phyloP scores from a whole-genome alignment of 1,139 yeast species.

The Candida pseudoviswanathii region DNA sequence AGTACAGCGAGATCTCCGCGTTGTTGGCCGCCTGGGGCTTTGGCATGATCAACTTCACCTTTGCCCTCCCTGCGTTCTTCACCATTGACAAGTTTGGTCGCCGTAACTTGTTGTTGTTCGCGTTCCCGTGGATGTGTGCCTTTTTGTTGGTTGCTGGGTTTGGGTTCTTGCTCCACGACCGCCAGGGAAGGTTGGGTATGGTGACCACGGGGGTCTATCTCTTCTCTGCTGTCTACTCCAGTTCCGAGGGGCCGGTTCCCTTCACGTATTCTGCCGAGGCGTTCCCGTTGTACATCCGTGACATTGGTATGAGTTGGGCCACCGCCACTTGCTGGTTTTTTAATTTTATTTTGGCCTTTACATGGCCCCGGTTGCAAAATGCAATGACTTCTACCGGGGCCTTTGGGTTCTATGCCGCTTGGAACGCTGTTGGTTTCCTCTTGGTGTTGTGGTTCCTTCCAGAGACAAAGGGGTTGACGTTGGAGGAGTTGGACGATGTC shows the following conservation, averaged over 20 bases:
- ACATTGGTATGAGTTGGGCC: slow-evolving; percentile 83
- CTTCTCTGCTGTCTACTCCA: slow-evolving; percentile 73
- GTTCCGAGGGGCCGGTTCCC: slow-evolving; percentile 91
- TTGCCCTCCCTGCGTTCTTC: slow-evolving; percentile 82
- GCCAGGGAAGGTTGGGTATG: slow-evolving; percentile 44
- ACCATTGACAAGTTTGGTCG: slow-evolving; percentile 83
- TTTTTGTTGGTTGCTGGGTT: slow-evolving; percentile 74
- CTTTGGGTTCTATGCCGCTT: slow-evolving; percentile 86
- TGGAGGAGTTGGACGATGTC: slow-evolving; percentile 74
- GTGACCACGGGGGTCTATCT: slow-evolving; percentile 76
- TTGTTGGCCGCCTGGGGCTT: slow-evolving; percentile 83
- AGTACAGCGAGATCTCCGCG: slow-evolving; percentile 62
- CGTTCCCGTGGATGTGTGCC: slow-evolving; percentile 75
- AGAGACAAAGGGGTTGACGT: slow-evolving; percentile 68
- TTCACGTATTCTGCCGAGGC: slow-evolving; percentile 86
- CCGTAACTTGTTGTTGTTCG: slow-evolving; percentile 63
- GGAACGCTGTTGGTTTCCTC: slow-evolving; percentile 79
- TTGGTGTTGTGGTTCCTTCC: slow-evolving; percentile 67
- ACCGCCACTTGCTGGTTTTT: slow-evolving; percentile 87
- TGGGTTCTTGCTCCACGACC: slow-evolving; percentile 64
- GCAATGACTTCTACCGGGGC: slow-evolving; percentile 82
- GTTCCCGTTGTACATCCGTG: slow-evolving; percentile 82
- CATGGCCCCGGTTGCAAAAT: slow-evolving; percentile 75
- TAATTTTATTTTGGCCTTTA: slow-evolving; percentile 72
- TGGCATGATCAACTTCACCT: slow-evolving; percentile 77